These are phyloP conservation scores for Tetraselmis striata DNA, from an alignment of 139 green algal genomes.

Conservation along the genomic window DNA sequence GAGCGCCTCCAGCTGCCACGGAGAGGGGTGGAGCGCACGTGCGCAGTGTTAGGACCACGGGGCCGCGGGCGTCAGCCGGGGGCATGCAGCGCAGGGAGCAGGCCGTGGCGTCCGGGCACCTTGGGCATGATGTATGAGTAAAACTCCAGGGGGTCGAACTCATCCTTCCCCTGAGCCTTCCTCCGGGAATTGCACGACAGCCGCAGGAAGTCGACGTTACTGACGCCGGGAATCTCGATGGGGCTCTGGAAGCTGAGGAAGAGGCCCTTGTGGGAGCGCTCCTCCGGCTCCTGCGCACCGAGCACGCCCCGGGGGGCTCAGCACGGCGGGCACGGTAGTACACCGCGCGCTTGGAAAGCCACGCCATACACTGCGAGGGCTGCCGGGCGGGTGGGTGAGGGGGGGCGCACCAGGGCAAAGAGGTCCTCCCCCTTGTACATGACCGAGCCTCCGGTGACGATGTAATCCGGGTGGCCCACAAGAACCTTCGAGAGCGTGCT, in stretches of 20 bases:
- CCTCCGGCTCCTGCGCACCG: conserved; percentile 74
- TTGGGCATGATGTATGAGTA: conserved; percentile 93
- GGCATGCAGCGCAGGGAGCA: not conserved
- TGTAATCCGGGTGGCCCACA: conserved; percentile 96
- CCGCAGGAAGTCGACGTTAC: conserved; percentile 95
- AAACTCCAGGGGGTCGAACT: conserved; percentile 98
- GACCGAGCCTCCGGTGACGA: conserved; percentile 78
- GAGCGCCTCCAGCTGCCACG: conserved; percentile 74
- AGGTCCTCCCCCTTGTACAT: conserved; percentile 88
- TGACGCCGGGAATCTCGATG: conserved; percentile 92
- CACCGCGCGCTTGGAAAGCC: too few species aligned
- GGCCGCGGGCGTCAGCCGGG: not conserved
- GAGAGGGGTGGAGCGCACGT: too few species aligned
- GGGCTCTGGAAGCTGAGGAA: conserved; percentile 95
- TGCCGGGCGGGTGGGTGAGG: not conserved
- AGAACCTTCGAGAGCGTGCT: conserved; percentile 91
- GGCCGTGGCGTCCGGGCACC: conserved; percentile 25
- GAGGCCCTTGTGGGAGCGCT: conserved; percentile 79
- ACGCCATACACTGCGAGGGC: too few species aligned
- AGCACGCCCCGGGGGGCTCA: too few species aligned
- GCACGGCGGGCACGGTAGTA: too few species aligned
- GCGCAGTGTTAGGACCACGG: not conserved
- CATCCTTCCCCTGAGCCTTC: conserved; percentile 62
- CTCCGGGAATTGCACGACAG: conserved; percentile 85
- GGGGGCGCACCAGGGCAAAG: conserved; percentile 52